Conservation (phyloP, 2,329 filamentous ascomycete species). For the Ophiocordyceps sinensis region DNA sequence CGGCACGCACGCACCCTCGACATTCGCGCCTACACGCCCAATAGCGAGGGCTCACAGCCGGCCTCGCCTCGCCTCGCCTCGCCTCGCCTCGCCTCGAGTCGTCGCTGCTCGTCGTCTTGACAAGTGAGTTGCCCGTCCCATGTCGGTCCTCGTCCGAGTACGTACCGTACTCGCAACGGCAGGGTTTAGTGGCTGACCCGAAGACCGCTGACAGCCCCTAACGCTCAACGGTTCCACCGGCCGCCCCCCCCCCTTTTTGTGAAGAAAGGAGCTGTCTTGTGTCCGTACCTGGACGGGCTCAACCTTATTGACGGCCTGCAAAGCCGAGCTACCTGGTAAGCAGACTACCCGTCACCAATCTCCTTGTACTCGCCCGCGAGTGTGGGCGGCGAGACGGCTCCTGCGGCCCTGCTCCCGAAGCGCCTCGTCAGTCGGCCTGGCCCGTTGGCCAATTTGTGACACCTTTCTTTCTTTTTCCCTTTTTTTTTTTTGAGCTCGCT, state of each 20-base stretch:
- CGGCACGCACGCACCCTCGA: neutral
- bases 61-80: no score
- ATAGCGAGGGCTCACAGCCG: neutral
- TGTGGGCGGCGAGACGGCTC: neutral
- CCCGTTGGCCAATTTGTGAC: neutral
- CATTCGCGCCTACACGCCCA: neutral
- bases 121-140: no score
- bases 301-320: neutral
- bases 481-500: no score
- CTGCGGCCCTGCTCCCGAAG: neutral
- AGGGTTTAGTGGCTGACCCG: conserved; percentile 1
- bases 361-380: neutral
- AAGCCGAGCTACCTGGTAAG: neutral
- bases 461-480: neutral
- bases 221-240: conserved; percentile 1
- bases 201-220: conserved; percentile 1
- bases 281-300: conserved; percentile 1
- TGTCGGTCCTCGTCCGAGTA: no score
- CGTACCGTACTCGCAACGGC: neutral
- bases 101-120: no score
- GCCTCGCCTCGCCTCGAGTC: no score
- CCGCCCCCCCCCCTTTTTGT: neutral
- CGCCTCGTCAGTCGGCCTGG: neutral
- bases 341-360: neutral
- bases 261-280: neutral